These are phyloP conservation scores for Pseudogymnoascus sp. DNA, from an alignment of 2,329 filamentous ascomycete genomes.

Conservation along the genomic window DNA sequence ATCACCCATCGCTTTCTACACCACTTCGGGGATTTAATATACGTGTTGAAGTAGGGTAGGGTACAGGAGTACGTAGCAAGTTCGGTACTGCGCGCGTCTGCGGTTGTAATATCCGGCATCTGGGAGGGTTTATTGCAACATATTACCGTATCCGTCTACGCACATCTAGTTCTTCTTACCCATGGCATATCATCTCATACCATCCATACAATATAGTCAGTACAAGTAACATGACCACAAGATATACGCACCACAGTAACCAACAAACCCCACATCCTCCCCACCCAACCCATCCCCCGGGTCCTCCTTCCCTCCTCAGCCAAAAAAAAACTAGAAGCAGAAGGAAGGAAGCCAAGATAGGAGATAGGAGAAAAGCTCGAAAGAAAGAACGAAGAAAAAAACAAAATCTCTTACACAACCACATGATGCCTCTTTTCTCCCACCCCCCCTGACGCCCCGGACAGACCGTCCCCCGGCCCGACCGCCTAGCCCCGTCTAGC, in stretches of 20 bases:
- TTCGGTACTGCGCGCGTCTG: background rate
- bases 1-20: background rate
- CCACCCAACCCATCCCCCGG: background rate
- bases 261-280: background rate
- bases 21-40: too few species aligned
- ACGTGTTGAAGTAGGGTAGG: too few species aligned
- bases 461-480: background rate
- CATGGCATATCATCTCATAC: background rate
- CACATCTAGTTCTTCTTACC: too few species aligned
- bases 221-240: too few species aligned
- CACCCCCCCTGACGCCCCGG: too few species aligned
- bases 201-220: too few species aligned
- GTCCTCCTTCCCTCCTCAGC: background rate
- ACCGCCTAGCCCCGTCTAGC: background rate
- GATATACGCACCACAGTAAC: background rate
- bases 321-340: background rate
- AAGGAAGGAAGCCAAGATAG: background rate
- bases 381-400: background rate
- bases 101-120: background rate
- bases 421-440: background rate
- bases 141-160: background rate
- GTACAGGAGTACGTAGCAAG: background rate
- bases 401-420: background rate
- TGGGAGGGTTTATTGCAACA: background rate
- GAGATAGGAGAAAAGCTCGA: too few species aligned